Evolutionary conservation across 345 rosid species (phyloP), one percentile per base, ranked within the genome.

Genomic region (Limnanthes douglasii): DNA sequence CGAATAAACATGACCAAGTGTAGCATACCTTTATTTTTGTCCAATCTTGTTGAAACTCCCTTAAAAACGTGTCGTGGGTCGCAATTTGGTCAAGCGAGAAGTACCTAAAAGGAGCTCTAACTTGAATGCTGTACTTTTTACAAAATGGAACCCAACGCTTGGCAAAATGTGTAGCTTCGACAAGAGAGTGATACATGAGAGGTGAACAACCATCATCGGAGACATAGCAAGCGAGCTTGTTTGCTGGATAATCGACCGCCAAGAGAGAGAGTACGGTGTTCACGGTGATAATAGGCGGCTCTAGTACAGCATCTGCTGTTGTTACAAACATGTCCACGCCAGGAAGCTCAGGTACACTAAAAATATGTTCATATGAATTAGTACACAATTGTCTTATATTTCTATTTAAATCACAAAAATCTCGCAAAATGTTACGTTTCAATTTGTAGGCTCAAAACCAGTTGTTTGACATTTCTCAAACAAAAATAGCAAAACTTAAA

Each of bases 91-190:
- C 38, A 4, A 15, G 48, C 11, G 32, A 10, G 36, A 85, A 79
- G 48, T 66, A 85, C 23, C 75, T 66, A 26, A 76, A 80, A 3
- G 90, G 93, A 43, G 90, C 85, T 61, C 90, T 55, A 19, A 64
- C 53, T 43, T 28, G 56, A 49, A 79, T 31, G 1, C 35, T 57
- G 20, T 76, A 52, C 54, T 69, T 69, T 47, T 61, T 56, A 47
- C 92, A 78, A 53, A 84, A 85, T 0, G 82, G 82, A 20, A 76
- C 79, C 93, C 93, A 85, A 23, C 53, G 54, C 67, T 59, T 61
- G 1, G 88, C 79, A 15, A 75, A 84, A 15, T 52, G 70, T 0
- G 61, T 65, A 7, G 81, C 74, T 52, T 79, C 77, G 33, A 64
- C 40, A 3, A 79, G 60, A 42, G 93, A 65, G 37, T 64, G 62